Evolutionary conservation across 1,139 yeast genomes (phyloP), one percentile per base, ranked within the genome.

Genomic region (Suzukiozyma palmioleophila): DNA sequence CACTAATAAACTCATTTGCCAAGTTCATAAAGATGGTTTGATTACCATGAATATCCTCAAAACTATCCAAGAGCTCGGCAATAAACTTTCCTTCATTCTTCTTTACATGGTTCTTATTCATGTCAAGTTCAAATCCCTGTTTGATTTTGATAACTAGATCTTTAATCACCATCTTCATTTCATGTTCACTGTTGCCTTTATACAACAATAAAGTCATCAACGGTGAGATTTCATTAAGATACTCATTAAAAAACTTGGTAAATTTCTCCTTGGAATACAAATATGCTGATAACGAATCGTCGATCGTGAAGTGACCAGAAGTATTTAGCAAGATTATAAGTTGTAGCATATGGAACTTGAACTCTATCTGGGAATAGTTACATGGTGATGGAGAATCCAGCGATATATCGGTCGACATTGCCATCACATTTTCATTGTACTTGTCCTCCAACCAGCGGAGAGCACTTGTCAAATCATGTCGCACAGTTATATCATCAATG

Each of bases 331-430:
- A 53, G 32, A 74, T 56, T 3, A 64, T 58, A 49, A 75, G 84
- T 50, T 82, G 81, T 18, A 81, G 64, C 53, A 77, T 71, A 58
- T 83, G 89, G 43, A 84, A 66, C 48, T 74, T 73, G 62, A 83
- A 82, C 56, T 81, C 87, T 31, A 83, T 54, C 26, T 46, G 48
- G 26, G 41, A 42, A 16, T 46, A 42, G 13, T 21, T 32, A 29
- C 26, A 22, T 39, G 18, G 29, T 8, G 33, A 29, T 14, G 37
- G 21, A 14, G 30, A 24, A 15, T 18, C 28, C 25, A 8, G 13
- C 35, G 32, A 12, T 41, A 36, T 13, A 33, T 8, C 12, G 5
- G 33, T 4, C 16, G 27, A 8, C 7, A 25, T 5, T 8, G 26
- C 18, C 14, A 26, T 8, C 4, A 12, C 37, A 8, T 36, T 41